These are phyloP conservation scores for Irpex sp. DNA, from an alignment of 1,284 basidiomycete species.

Conservation along the genomic window DNA sequence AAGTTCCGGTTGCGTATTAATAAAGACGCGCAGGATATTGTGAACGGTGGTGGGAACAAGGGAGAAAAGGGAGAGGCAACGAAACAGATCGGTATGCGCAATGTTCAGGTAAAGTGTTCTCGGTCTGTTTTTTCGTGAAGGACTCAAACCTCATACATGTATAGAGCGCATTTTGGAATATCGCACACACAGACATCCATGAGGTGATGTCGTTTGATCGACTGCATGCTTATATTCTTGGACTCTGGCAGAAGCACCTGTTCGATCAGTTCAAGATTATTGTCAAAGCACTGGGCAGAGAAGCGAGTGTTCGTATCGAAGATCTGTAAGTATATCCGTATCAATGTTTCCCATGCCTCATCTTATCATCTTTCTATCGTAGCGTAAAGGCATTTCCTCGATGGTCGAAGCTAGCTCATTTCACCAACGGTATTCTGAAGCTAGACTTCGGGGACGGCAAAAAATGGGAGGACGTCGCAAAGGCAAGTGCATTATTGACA, in stretches of 20 bases:
- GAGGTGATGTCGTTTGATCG: no score
- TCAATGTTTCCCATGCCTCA: background rate
- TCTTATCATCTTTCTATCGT: background rate
- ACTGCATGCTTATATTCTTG: no score
- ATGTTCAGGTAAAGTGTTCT: constrained; percentile 22
- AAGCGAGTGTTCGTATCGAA: background rate
- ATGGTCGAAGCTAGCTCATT: constrained; percentile 12
- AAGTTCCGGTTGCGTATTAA: background rate
- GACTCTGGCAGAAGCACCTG: no score
- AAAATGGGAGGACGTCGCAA: constrained; percentile 30
- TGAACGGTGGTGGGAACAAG: background rate
- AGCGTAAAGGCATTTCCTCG: constrained; percentile 4
- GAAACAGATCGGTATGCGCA: constrained; percentile 25
- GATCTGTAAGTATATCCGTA: background rate
- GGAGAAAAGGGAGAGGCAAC: constrained; percentile 14
- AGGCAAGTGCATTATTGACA: constrained; percentile 20
- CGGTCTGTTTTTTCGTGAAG: no score
- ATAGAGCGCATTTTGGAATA: constrained; percentile 14
- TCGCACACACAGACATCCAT: constrained; percentile 12
- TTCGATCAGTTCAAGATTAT: no score
- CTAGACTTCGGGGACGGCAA: constrained; percentile 8
- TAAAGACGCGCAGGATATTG: background rate
- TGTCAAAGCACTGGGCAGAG: no score
- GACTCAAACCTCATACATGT: no score
- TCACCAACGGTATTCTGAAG: constrained; percentile 3